A percentile compares a stretch with the other conserved stretches of the same genome.
phyloP scores from a whole-genome alignment of 768 basidiomycete species.

The Suillus alpinus region DNA sequence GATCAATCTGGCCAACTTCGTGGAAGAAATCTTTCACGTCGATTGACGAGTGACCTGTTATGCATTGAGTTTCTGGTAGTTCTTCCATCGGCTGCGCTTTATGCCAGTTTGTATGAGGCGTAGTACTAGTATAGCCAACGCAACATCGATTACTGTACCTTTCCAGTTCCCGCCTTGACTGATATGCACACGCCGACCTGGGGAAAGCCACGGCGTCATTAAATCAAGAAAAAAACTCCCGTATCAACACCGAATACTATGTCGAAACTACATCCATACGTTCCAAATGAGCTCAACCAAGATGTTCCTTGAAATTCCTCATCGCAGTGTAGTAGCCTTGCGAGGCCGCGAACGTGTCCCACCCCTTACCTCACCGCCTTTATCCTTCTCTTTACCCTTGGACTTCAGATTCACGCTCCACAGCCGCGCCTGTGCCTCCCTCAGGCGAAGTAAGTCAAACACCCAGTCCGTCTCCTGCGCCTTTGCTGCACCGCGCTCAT shows the following conservation, averaged over 20 bases:
- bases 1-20: background rate
- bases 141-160: background rate
- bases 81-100: background rate
- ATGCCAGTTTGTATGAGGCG: background rate
- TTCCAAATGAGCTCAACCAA: background rate
- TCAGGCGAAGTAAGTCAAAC: slow-evolving; percentile 49
- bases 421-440: slow-evolving; percentile 37
- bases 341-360: slow-evolving; percentile 32
- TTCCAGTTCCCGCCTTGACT: background rate
- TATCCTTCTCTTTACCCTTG: slow-evolving; percentile 19
- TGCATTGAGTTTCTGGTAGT: background rate
- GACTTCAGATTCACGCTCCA: slow-evolving; percentile 30
- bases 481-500: slow-evolving; percentile 45
- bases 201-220: background rate
- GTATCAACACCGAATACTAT: background rate
- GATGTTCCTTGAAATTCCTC: background rate
- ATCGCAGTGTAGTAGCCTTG: slow-evolving; percentile 18
- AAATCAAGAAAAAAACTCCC: background rate
- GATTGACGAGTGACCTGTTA: background rate
- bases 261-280: background rate
- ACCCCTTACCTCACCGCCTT: slow-evolving; percentile 14
- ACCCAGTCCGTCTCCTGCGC: slow-evolving; percentile 67
- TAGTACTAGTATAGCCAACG: no score
- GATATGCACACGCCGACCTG: background rate
- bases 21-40: background rate